Evolutionary conservation across 441 rosid genomes (phyloP).

Genomic region (Omphalea diandra): DNA sequence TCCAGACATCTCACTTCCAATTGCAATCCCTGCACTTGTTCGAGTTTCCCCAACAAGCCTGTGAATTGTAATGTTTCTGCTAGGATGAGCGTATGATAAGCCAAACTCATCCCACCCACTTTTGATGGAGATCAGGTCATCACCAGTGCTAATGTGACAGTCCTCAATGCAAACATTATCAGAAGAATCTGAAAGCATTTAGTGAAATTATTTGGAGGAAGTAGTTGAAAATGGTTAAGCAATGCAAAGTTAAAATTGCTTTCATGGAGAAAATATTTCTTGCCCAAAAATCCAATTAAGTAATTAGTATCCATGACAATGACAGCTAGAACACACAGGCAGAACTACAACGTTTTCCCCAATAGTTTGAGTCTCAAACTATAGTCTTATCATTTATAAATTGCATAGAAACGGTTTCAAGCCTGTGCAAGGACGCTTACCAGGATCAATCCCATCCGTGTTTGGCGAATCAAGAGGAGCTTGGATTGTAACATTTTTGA

Average conservation of each 20-base stretch:
- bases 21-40: slow-evolving; percentile 73
- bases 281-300: neutral
- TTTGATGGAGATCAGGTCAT: slow-evolving; percentile 84
- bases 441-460: slow-evolving; percentile 97
- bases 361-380: slow-evolving; percentile 5
- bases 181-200: slow-evolving; percentile 70
- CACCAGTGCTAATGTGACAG: slow-evolving; percentile 88
- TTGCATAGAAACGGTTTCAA: neutral
- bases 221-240: slow-evolving; percentile 4
- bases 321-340: neutral
- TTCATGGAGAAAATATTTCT: neutral
- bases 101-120: slow-evolving; percentile 99
- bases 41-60: slow-evolving; percentile 67
- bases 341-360: neutral
- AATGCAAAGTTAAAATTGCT: neutral
- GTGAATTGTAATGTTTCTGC: slow-evolving; percentile 67
- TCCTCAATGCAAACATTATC: slow-evolving; percentile 87
- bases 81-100: slow-evolving; percentile 67
- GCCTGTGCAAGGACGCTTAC: slow-evolving; percentile 40
- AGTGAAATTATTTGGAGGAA: neutral
- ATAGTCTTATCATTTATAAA: neutral
- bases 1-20: slow-evolving; percentile 99
- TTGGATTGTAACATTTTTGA: slow-evolving; percentile 80
- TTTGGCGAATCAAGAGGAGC: slow-evolving; percentile 98
- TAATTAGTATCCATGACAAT: neutral